These are phyloP conservation scores for Arachnopeziza araneosa DNA, from an alignment of 2,329 filamentous ascomycete species.

Conservation along the genomic window DNA sequence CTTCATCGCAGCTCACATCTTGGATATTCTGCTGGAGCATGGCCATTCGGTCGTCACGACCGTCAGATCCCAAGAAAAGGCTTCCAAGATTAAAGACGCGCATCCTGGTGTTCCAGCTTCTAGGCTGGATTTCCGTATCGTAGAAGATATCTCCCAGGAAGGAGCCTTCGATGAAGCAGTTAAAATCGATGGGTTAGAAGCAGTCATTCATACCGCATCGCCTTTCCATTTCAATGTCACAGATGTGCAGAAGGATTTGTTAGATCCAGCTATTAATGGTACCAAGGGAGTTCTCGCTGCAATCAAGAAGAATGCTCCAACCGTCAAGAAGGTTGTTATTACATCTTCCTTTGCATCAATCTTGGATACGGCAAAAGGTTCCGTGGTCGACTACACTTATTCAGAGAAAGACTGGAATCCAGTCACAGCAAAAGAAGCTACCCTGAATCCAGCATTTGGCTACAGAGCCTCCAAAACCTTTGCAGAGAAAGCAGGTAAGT, in stretches of 20 bases:
- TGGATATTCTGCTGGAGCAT: slow-evolving; percentile 37
- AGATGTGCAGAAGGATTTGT: slow-evolving; percentile 31
- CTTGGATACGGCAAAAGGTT: slow-evolving; percentile 34
- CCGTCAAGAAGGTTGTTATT: slow-evolving; percentile 37
- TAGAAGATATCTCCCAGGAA: slow-evolving; percentile 63
- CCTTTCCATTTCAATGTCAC: slow-evolving; percentile 35
- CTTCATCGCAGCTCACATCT: slow-evolving; percentile 46
- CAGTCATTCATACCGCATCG: slow-evolving; percentile 62
- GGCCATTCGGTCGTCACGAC: slow-evolving; percentile 36
- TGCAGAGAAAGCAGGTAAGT: slow-evolving; percentile 47
- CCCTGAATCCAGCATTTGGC: slow-evolving; percentile 32
- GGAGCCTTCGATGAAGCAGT: slow-evolving; percentile 57
- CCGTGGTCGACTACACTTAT: slow-evolving; percentile 34
- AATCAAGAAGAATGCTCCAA: slow-evolving; percentile 35
- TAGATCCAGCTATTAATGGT: slow-evolving; percentile 49
- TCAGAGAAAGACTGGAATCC: slow-evolving; percentile 48
- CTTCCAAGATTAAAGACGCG: slow-evolving; percentile 34
- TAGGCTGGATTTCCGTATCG: slow-evolving; percentile 44
- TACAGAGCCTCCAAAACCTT: slow-evolving; percentile 46
- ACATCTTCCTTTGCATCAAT: slow-evolving; percentile 61
- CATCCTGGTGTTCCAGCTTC: slow-evolving; percentile 21
- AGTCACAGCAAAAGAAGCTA: slow-evolving; percentile 39
- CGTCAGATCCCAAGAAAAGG: slow-evolving; percentile 41
- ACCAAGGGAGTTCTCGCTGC: slow-evolving; percentile 43
- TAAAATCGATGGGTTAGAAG: slow-evolving; percentile 52